Percentiles rank a stretch among this genome's conserved stretches.
Conservation (phyloP, 257 asterid species). For the Salvia hispanica region DNA sequence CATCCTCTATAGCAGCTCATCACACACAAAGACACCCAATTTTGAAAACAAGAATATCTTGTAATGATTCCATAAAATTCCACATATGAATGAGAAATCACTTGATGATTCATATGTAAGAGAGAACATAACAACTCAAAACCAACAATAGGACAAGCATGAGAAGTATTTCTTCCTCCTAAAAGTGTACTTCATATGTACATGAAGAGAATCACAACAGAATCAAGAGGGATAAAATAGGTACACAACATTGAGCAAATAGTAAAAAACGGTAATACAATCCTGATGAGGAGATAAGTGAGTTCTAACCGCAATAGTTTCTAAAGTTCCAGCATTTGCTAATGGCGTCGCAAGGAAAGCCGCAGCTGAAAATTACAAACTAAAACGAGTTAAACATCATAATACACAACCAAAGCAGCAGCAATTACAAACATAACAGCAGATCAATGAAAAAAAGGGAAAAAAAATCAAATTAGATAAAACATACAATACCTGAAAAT, state of each 20-base stretch:
- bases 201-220: background rate
- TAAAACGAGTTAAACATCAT: background rate
- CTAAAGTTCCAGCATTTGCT: constrained; percentile 58
- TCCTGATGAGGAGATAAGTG: constrained; percentile 18
- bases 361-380: constrained; percentile 41
- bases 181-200: constrained; percentile 11
- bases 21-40: background rate
- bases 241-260: constrained; percentile 8
- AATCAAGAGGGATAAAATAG: constrained; percentile 10
- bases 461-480: background rate
- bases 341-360: constrained; percentile 50
- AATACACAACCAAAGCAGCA: no score
- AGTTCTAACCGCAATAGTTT: constrained; percentile 68
- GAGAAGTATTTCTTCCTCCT: background rate
- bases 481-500: constrained; percentile 26
- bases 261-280: constrained; percentile 10
- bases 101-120: constrained; percentile 3
- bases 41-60: background rate
- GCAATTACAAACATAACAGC: background rate
- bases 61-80: background rate
- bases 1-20: background rate
- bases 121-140: background rate
- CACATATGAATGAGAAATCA: background rate
- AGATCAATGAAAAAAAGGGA: constrained; percentile 1
- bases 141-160: constrained; percentile 6